Evolutionary conservation across 1,284 basidiomycete genomes (phyloP), one percentile per base, ranked within the genome.

Genomic region (Baeospora myosura): DNA sequence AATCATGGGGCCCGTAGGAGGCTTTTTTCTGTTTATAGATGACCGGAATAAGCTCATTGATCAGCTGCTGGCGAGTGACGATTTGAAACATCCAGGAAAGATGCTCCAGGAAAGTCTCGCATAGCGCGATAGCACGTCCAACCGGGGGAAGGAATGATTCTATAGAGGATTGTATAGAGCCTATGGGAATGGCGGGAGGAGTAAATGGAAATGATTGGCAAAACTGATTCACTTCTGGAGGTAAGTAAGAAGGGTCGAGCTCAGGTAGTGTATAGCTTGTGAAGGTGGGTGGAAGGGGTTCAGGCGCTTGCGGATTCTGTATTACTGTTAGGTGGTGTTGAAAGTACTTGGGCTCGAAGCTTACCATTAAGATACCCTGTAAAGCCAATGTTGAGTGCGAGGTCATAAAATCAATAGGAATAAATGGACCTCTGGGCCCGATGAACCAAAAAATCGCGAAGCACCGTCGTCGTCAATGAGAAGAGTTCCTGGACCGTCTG

Each of bases 61-160:
- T 53, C 32, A 74, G 49, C 40, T 71, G 60, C 41, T 64, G 64
- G 10, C 68, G 63, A 29, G 69, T 65, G 28, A 72, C 66, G 42
- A 73, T 66, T 42, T 64, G 59, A 48, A 72, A 73, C 68, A 75
- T 69, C 75, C 74, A 77, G 5, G 73, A 69, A 25, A 71, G 58
- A 48, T 73, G 65, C 45, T 73, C 64, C 31, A 73, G 54, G 50
- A 74, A 73, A 1, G 62, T 70, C 38, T 74, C 66, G 48, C 68
- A 68, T 36, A 76, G 55, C 3, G 51, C 45, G 28, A 64, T 63
- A 5, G 72, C 68, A 23, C 65, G 62, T 38, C 63, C 56, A 4
- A 67, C 47, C 4, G 67, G 52, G 2, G 72, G 72, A 17, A 74
- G 59, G 48, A 68, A 68, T 0, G 61, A 57, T 52, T 70, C 65